Conservation (phyloP, 1,284 basidiomycete species). For the Trametes sp. region DNA sequence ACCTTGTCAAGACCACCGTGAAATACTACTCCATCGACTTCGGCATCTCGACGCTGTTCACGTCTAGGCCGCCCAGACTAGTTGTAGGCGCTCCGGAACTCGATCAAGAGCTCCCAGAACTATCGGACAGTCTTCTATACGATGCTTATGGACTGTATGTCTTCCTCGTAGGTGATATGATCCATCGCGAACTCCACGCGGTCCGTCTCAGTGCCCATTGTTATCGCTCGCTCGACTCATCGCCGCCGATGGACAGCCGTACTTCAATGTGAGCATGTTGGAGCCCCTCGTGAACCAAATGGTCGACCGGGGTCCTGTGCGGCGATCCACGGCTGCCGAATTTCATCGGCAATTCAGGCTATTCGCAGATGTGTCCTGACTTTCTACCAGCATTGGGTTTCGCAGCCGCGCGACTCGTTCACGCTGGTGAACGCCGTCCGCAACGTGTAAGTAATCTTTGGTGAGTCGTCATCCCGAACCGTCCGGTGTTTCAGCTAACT, state of each 20-base stretch:
- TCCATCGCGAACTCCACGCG: not conserved
- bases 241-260: slow-evolving; percentile 23
- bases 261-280: slow-evolving; percentile 33
- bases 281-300: slow-evolving; percentile 32
- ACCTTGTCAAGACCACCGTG: slow-evolving; percentile 3
- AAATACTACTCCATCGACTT: slow-evolving; percentile 42
- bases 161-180: slow-evolving; percentile 5
- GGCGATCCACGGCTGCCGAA: slow-evolving; percentile 27
- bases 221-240: not conserved
- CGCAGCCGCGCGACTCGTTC: slow-evolving; percentile 3
- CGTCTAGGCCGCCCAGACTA: not conserved
- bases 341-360: slow-evolving; percentile 8
- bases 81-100: slow-evolving; percentile 24
- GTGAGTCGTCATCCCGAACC: no score
- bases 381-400: not conserved
- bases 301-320: slow-evolving; percentile 27
- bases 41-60: slow-evolving; percentile 33
- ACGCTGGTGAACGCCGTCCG: not conserved
- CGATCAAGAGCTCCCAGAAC: slow-evolving; percentile 37
- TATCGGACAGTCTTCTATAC: slow-evolving; percentile 33
- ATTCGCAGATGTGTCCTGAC: slow-evolving; percentile 6
- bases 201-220: not conserved
- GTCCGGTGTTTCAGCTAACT: no score
- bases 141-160: slow-evolving; percentile 40
- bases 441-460: not conserved